Percentiles rank a stretch among this genome's conserved stretches.
phyloP scores from a whole-genome alignment of 2,329 filamentous ascomycete genomes.

The Drechslerella stenobrocha region DNA sequence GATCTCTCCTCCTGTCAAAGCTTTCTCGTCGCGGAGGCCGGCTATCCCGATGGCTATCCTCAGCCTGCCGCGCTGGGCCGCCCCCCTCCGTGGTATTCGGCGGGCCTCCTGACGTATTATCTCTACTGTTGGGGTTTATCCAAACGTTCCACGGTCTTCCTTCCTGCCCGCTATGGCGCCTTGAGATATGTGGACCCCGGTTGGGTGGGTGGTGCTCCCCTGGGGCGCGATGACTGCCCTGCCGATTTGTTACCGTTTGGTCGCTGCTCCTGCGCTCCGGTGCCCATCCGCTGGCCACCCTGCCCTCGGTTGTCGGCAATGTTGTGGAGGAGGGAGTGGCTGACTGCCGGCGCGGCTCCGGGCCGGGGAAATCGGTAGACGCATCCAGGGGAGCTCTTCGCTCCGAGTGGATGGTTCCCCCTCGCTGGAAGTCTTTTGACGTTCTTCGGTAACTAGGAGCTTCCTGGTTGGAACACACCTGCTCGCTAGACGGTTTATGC shows the following conservation, averaged over 20 bases:
- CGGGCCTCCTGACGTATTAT: too few relatives aligned
- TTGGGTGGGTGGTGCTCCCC: neutral
- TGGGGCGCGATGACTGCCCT: conserved; percentile 18
- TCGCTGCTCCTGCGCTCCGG: conserved; percentile 8
- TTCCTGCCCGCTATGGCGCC: conserved; percentile 3
- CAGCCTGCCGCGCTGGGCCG: too few relatives aligned
- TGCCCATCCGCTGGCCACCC: neutral
- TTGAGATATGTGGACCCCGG: neutral
- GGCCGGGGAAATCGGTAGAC: neutral
- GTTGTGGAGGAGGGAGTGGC: neutral
- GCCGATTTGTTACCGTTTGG: neutral
- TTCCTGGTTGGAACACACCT: too few relatives aligned
- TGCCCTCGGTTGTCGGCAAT: neutral
- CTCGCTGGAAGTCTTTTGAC: too few relatives aligned
- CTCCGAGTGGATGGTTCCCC: too few relatives aligned
- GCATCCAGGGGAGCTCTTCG: neutral
- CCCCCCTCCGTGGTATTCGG: too few relatives aligned
- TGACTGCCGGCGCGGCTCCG: neutral
- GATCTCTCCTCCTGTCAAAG: too few relatives aligned
- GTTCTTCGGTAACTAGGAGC: too few relatives aligned
- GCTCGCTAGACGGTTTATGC: neutral
- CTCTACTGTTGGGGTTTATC: conserved; percentile 20
- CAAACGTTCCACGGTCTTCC: conserved; percentile 22
- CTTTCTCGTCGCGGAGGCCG: too few relatives aligned
- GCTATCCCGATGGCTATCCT: too few relatives aligned